phyloP scores from a whole-genome alignment of 768 basidiomycete species.

The Hericium erinaceus region DNA sequence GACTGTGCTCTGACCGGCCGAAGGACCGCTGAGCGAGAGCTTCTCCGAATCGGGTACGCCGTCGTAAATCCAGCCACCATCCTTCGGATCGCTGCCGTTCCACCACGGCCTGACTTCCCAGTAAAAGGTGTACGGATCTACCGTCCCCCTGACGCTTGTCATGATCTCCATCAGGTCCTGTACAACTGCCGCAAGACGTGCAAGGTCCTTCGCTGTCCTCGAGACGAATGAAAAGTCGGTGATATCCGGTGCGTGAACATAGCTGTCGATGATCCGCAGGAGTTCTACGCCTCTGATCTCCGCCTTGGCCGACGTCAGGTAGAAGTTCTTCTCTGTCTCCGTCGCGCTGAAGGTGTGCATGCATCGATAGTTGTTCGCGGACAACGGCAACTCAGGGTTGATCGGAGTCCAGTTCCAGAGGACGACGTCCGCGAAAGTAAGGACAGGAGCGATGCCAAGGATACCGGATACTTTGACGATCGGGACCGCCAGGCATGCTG shows the following conservation, averaged over 20 bases:
- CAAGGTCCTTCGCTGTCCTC: conserved; percentile 66
- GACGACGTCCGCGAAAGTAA: conserved; percentile 94
- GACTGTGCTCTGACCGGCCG: conserved; percentile 88
- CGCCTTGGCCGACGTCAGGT: conserved; percentile 70
- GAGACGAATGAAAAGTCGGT: conserved; percentile 53
- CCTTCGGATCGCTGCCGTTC: conserved; percentile 59
- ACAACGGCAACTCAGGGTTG: conserved; percentile 47
- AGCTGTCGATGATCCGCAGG: conserved; percentile 81
- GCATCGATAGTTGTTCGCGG: conserved; percentile 67
- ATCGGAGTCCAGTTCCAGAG: conserved; percentile 81
- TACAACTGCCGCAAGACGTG: conserved; percentile 56
- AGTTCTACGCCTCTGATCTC: conserved; percentile 85
- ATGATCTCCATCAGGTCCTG: conserved; percentile 67
- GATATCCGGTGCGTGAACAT: conserved; percentile 63
- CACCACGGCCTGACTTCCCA: conserved; percentile 90
- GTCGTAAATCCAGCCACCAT: conserved; percentile 67
- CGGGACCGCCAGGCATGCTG: conserved; percentile 69
- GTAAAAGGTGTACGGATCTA: conserved; percentile 85
- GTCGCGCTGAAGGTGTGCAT: conserved; percentile 75
- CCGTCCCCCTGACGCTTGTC: conserved; percentile 53
- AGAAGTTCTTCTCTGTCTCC: conserved; percentile 80
- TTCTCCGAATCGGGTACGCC: conserved; percentile 51
- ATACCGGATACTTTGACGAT: conserved; percentile 64
- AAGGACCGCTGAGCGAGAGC: conserved; percentile 77
- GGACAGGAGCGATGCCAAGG: conserved; percentile 83